Evolutionary conservation across 371 early-diverging fungal genomes (phyloP), one percentile per base, ranked within the genome.

Genomic region (Rhizomucor miehei): DNA sequence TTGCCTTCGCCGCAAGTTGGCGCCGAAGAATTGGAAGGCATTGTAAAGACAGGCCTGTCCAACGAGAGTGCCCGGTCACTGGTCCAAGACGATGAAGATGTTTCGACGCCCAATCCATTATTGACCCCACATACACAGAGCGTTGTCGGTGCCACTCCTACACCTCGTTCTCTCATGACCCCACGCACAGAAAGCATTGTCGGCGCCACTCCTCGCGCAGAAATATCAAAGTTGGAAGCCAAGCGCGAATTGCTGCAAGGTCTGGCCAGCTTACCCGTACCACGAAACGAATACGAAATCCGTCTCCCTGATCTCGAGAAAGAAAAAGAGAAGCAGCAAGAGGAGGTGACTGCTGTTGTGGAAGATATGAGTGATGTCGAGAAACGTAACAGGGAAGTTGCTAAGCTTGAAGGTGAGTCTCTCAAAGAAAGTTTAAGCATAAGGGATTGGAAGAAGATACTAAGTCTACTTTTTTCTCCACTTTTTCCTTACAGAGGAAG

Each of bases 221-320:
- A 79, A 48, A 60, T 83, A 44, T 75, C 78, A 5, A 71, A 83
- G 48, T 73, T 77, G 56, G 78, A 57, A 43, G 67, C 64, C 44
- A 84, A 68, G 56, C 79, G 68, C 57, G 77, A 73, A 41, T 60
- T 87, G 1, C 38, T 65, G 17, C 67, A 79, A 41, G 78, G 82
- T n/a, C 74, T 93, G 14, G 62, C 72, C 13, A 66, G 75, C 21
- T 70, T 98, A n/a, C 98, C 98, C 2, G 77, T 80, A 52, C 98
- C 98, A 37, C 88, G 90, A 52, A 97, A 96, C 62, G 94, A 95
- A 57, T 94, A 95, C 68, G 92, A 94, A 49, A 88, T 98, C 46
- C 88, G 91, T 14, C 62, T 93, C 40, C 97, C 95, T 1, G 92
- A 93, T 19, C 51, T 75, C 39, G 75, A 70, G 14, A 69, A 75